Conservation (phyloP, 2,329 filamentous ascomycete species). For the Arthrobotrys iridis region DNA sequence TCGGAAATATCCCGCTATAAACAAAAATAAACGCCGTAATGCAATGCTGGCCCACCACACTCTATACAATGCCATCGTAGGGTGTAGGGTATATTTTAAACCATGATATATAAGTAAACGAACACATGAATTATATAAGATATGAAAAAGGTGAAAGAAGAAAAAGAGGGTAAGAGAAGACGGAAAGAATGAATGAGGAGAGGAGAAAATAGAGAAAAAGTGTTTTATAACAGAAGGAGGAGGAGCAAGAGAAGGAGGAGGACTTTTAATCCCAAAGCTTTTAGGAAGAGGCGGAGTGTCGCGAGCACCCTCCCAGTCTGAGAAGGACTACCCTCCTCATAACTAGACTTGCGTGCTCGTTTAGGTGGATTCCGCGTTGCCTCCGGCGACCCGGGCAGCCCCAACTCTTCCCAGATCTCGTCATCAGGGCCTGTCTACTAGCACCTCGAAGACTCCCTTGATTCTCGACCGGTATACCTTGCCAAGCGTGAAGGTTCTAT, state of each 20-base stretch:
- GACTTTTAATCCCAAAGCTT: neutral
- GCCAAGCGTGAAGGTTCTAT: neutral
- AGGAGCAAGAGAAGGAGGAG: neutral
- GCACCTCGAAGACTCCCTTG: neutral
- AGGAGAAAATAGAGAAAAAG: constrained; percentile 11
- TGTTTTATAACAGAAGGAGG: neutral
- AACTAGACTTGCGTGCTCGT: neutral
- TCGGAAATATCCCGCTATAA: neutral
- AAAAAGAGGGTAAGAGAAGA: neutral
- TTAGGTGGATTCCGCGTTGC: neutral
- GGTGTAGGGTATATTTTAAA: too few relatives aligned
- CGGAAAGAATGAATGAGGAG: too few relatives aligned
- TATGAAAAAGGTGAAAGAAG: constrained; percentile 3
- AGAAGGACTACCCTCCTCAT: neutral
- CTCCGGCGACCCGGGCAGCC: neutral
- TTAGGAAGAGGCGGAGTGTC: neutral
- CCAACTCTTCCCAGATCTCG: constrained; percentile 5
- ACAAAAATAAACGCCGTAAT: constrained; percentile 2
- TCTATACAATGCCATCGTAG: neutral
- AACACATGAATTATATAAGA: neutral
- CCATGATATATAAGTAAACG: neutral
- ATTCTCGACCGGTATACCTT: neutral
- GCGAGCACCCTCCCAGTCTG: neutral
- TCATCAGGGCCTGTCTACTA: neutral
- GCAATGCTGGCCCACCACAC: neutral